Evolutionary conservation across 2,329 filamentous ascomycete genomes (phyloP), one percentile per base, ranked within the genome.

Genomic region (Cladophialophora exuberans): DNA sequence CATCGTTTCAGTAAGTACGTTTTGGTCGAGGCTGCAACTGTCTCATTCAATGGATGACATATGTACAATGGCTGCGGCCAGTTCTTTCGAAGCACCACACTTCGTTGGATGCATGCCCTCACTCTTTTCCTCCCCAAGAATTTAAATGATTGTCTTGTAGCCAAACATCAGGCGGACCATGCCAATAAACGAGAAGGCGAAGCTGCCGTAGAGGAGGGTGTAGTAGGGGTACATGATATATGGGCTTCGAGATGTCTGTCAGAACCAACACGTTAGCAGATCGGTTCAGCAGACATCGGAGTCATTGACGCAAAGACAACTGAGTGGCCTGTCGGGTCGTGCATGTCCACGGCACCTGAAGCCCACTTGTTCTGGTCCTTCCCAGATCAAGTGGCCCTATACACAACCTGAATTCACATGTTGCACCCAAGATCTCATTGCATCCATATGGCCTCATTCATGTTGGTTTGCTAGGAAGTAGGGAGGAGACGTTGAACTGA

Each of bases 201-300:
- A 45, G 9, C 47, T 52, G 28, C 59, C 62, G 35, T 54, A 47
- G 17, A 64, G 31, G 41, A 62, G 33, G 62, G 72, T 67, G 69
- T 85, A 83, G 79, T 82, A 86, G 58, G 81, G 82, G 69, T 83
- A 83, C 61, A 86, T 74, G 70, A 85, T 70, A 68, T 74, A 80
- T 65, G 75, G 76, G 68, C 81, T 82, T 62, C 80, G 77, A 57
- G 76, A 69, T 69, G 83, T 79, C 78, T 83, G 58, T 36, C 20
- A 20, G 20, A 23, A 30, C n/a, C n/a, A 13, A 44, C 28, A 47
- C 13, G 50, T 57, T 15, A 54, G 46, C 38, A 44, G n/a, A n/a
- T n/a, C n/a, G n/a, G n/a, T n/a, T n/a, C n/a, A n/a, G n/a, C n/a
- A n/a, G n/a, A n/a, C n/a, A n/a, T n/a, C n/a, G n/a, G n/a, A n/a